Base-by-base conservation (phyloP, 2,329 filamentous ascomycete genomes). In the Talaromyces sp. region DNA sequence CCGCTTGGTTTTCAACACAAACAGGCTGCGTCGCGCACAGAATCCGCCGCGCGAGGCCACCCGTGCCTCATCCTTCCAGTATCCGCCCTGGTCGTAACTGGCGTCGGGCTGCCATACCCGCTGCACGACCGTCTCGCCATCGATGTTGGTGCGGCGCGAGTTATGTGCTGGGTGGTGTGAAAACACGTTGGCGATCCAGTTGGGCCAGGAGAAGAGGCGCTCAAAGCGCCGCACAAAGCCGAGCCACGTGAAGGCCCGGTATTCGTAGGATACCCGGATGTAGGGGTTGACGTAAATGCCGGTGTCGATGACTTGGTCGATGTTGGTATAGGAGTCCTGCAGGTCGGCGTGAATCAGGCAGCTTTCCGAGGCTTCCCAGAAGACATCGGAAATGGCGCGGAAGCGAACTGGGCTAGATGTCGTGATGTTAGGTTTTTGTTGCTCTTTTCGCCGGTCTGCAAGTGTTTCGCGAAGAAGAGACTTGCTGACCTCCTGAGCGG, bases 351-450 rank as follows among this genome's bases (percentile, higher is more conserved):
- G 79, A 59, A 83, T 80, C 1, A 89, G 79, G 69, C 87, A 89
- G 73, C 87, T 89, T 73, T 90, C 87, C 31, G 86, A 88, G 0
- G 84, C 83, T 69, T 90, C 87, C 79, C 84, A 87, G 72, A 83
- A 88, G 7, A 83, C 71, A 70, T 88, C 87, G 3, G 80, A 78
- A 56, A 87, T 84, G 43, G 84, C 82, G 6, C 87, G 83, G 39
- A 41, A 41, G 39, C 39, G 39, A 41, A n/a, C 39, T 14, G 39
- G 39, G 7, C 14, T 41, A 2, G 16, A 41, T 41, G 39, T 41
- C 39, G 16, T n/a, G 39, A n/a, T 16, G 6, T 14, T 8, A n/a
- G 14, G 39, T 41, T 1, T 41, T 41, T 9, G 1, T 41, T 41
- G 16, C n/a, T 41, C 39, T 41, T 41, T 8, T n/a, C 14, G 16